phyloP scores from a whole-genome alignment of 1,284 basidiomycete species.

The Testicularia cyperi region DNA sequence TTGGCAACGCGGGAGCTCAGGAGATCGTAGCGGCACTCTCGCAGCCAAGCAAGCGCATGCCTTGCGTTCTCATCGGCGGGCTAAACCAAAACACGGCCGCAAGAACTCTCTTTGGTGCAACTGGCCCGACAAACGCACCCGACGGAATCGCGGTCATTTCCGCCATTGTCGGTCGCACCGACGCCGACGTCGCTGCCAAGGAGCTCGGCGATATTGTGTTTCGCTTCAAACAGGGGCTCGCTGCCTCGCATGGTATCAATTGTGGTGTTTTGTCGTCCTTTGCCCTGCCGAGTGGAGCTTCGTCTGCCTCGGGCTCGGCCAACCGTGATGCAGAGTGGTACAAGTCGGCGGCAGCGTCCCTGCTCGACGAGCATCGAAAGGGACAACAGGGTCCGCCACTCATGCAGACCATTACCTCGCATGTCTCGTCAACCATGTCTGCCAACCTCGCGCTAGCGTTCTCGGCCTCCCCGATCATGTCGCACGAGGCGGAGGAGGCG shows the following conservation, averaged over 20 bases:
- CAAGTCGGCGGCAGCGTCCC: constrained; percentile 7
- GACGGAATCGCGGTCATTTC: constrained; percentile 85
- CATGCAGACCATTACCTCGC: constrained; percentile 76
- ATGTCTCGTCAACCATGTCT: constrained; percentile 83
- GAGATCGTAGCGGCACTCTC: constrained; percentile 33
- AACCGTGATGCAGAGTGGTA: constrained; percentile 13
- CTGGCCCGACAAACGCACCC: constrained; percentile 27
- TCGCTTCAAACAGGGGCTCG: constrained; percentile 54
- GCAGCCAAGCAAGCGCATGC: constrained; percentile 19
- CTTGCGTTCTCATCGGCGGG: constrained; percentile 56
- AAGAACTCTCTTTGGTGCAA: constrained; percentile 46
- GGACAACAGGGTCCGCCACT: constrained; percentile 29
- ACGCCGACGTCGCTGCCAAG: constrained; percentile 68
- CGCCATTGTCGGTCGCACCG: constrained; percentile 73
- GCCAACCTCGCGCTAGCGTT: constrained; percentile 88
- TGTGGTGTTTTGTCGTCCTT: constrained; percentile 15
- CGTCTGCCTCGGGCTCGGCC: neutral
- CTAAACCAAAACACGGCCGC: constrained; percentile 50
- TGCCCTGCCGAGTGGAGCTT: neutral
- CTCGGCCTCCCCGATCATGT: constrained; percentile 89
- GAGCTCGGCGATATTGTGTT: constrained; percentile 59
- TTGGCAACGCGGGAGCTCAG: constrained; percentile 39
- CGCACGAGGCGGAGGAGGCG: constrained; percentile 70
- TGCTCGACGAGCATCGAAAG: constrained; percentile 29
- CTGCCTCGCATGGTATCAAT: neutral